Evolutionary conservation across 768 basidiomycete species (phyloP).

Genomic region (Phanerochaete carnosa): DNA sequence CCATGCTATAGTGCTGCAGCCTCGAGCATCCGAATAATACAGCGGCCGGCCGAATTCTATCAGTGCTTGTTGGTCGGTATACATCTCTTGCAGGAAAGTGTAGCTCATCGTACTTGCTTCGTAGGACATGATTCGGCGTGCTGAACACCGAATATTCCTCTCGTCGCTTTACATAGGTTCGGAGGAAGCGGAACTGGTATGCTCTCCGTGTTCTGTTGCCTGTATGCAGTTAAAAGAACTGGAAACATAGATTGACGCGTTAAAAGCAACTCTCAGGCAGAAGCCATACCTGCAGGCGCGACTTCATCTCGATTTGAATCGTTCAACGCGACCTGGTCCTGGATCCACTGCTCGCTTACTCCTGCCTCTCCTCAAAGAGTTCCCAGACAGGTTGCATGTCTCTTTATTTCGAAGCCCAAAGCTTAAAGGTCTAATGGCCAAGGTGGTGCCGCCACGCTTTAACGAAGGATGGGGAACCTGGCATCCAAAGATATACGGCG

Average conservation of each 20-base stretch:
- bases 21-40: conserved; percentile 20
- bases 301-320: conserved; percentile 78
- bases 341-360: conserved; percentile 66
- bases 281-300: conserved; percentile 65
- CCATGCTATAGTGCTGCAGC: conserved; percentile 25
- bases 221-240: neutral
- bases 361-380: conserved; percentile 68
- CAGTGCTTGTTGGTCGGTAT: conserved; percentile 23
- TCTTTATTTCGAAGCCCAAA: conserved; percentile 88
- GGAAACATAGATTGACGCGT: conserved; percentile 55
- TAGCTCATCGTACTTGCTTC: neutral
- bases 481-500: conserved; percentile 96
- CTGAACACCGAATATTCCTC: conserved; percentile 77
- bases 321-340: conserved; percentile 71
- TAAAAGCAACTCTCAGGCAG: conserved; percentile 54
- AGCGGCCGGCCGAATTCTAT: conserved; percentile 25
- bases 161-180: conserved; percentile 89
- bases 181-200: conserved; percentile 74
- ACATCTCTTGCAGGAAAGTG: neutral
- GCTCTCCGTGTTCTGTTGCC: conserved; percentile 25
- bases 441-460: conserved; percentile 83
- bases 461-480: conserved; percentile 98
- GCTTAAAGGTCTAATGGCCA: conserved; percentile 68
- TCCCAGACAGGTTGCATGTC: conserved; percentile 70
- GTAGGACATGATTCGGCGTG: conserved; percentile 76